Evolutionary conservation across 306 rosid genomes (phyloP).

Genomic region (Vigna trinervia): DNA sequence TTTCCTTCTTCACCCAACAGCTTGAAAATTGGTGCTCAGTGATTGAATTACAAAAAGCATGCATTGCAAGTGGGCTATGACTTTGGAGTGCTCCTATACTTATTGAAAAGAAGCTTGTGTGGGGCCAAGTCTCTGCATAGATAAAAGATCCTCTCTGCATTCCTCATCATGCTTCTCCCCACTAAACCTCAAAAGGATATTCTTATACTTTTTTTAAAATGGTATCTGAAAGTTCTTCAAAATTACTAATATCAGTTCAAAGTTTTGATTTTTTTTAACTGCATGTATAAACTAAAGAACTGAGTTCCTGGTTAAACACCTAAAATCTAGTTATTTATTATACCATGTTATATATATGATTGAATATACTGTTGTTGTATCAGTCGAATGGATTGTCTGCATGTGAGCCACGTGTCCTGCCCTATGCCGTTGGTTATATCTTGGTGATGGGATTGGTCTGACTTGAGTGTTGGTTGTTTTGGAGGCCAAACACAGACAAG

Average conservation of each 20-base stretch:
- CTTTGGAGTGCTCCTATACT: constrained; percentile 46
- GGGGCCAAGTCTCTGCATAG: constrained; percentile 42
- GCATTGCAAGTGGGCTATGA: constrained; percentile 56
- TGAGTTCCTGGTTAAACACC: neutral
- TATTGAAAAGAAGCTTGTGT: constrained; percentile 46
- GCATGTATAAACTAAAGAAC: neutral
- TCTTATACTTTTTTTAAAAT: constrained; percentile 25
- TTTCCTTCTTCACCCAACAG: constrained; percentile 26
- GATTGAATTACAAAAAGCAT: constrained; percentile 59
- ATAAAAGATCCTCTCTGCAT: constrained; percentile 57
- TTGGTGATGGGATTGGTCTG: constrained; percentile 54
- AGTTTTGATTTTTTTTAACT: neutral
- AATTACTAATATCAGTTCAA: neutral
- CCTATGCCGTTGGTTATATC: constrained; percentile 58
- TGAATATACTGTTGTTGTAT: constrained; percentile 5
- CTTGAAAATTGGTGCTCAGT: constrained; percentile 52
- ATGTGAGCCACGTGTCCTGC: constrained; percentile 78
- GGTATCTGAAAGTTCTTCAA: neutral
- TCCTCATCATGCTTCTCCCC: constrained; percentile 73
- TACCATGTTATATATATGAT: neutral
- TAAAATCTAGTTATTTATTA: neutral
- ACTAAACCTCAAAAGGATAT: constrained; percentile 52
- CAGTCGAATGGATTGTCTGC: constrained; percentile 41
- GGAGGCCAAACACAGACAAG: constrained; percentile 63
- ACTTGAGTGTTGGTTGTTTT: constrained; percentile 60